Evolutionary conservation across 2,329 filamentous ascomycete species (phyloP), one percentile per base, ranked within the genome.

Genomic region (Alternaria sp.): DNA sequence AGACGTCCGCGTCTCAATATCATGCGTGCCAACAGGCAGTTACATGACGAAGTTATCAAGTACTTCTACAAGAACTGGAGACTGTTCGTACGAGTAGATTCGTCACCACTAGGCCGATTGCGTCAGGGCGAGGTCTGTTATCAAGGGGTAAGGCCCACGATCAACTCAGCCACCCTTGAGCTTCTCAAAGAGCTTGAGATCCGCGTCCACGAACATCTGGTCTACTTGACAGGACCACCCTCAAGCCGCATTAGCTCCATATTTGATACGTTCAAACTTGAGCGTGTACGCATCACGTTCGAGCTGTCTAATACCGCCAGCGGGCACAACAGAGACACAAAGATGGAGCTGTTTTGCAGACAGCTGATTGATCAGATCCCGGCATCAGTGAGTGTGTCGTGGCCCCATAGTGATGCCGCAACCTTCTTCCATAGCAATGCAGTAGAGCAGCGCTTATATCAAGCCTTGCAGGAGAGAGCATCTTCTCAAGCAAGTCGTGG

Each of bases 41-140:
- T 72, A 18, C 62, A 68, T 47, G 7, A 54, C 18, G 71, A 73
- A 62, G 58, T 64, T 4, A 34, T 11, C 5, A 61, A 64, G 28
- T 64, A 66, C 30, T 62, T 67, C 24, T 71, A 67, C 49, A 54
- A 57, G 12, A 59, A 56, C 5, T 52, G 62, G 7, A 63, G 53
- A 8, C 47, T 73, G 7, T 65, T 57, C n/a, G 57, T 70, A 24
- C 43, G 59, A 16, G 56, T 54, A 8, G 51, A 32, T 7, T 39
- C 54, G 46, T 12, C 3, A 38, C 24, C 12, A 20, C 38, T 30
- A 34, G 18, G 36, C 49, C 38, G 12, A 3, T 22, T 16, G 22
- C 22, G 22, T 12, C 22, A 7, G 34, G 16, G 32, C 22, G 20
- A 11, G n/a, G 14, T 49, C 32, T n/a, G 34, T 34, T 12, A 24